Evolutionary conservation across 1,284 basidiomycete genomes (phyloP), one percentile per base, ranked within the genome.

Genomic region (Malassezia pachydermatis): DNA sequence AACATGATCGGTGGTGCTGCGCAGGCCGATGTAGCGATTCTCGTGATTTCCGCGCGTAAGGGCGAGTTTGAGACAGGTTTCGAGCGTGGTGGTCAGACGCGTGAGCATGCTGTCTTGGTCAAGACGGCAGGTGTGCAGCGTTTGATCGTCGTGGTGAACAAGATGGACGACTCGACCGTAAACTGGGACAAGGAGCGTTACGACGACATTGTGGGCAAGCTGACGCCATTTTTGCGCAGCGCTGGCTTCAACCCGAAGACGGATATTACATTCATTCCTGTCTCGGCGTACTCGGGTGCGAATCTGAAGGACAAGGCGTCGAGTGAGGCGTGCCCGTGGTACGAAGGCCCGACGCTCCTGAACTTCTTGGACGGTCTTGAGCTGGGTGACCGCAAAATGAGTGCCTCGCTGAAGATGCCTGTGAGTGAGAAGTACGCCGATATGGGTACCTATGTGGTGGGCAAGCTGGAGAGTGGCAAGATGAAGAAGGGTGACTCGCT

Each of bases 21-120:
- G 8, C 68, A 71, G 60, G 68, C 68, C 30, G 68, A 71, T 34
- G 55, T 66, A 9, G 68, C 68, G 39, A 62, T 71, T 8, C 59
- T 71, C 35, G 67, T 71, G 55, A 71, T 71, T 44, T 66, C 65
- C 41, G 67, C 67, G 22, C 62, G 68, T 33, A 54, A 59, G 24
- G 68, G 68, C 38, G 68, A 69, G 55, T 71, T 71, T 35, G 68
- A 71, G 57, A 67, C 68, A 3, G 68, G 68, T 22, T 70, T 71
- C 47, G 67, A 67, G 53, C 57, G 60, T 22, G 67, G 65, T 30
- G 68, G 68, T 44, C 68, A 71, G 59, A 71, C 68, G 41, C 61
- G 68, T 17, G 68, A 71, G 59, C 68, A 71, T 45, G 68, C 63
- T 22, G 60, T 71, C 53, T 58, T 71, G 16, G 67, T 70, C 57